phyloP scores from a whole-genome alignment of 2,329 filamentous ascomycete species.

The Stemphylium vesicarium region DNA sequence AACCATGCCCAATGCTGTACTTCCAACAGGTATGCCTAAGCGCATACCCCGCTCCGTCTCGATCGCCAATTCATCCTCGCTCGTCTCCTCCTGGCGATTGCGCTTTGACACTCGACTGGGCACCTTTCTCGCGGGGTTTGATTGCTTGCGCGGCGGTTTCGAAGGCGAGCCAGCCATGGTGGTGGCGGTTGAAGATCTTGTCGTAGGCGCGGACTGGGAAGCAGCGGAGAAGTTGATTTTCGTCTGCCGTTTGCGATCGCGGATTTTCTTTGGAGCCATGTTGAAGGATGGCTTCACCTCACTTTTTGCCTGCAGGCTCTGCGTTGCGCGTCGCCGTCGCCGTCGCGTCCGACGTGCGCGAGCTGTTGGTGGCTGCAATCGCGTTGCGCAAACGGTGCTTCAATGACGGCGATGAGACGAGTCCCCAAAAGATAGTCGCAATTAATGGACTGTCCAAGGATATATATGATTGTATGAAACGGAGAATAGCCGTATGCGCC shows the following conservation, averaged over 20 bases:
- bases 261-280: conserved; percentile 35
- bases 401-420: neutral
- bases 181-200: conserved; percentile 2
- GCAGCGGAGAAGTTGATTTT: conserved; percentile 54
- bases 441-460: neutral
- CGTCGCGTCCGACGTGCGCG: conserved; percentile 8
- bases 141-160: conserved; percentile 11
- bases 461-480: neutral
- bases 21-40: conserved; percentile 26
- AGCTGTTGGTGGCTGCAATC: no score
- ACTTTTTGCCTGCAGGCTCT: conserved; percentile 1
- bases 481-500: neutral
- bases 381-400: neutral
- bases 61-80: conserved; percentile 31
- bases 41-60: conserved; percentile 22
- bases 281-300: conserved; percentile 6
- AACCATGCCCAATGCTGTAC: conserved; percentile 31
- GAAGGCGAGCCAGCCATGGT: conserved; percentile 12
- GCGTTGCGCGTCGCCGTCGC: neutral
- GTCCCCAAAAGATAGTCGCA: neutral
- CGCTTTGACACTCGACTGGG: conserved; percentile 18
- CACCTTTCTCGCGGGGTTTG: conserved; percentile 27
- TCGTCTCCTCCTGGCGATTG: conserved; percentile 23
- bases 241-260: conserved; percentile 46
- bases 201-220: conserved; percentile 49